Evolutionary conservation across 2,329 filamentous ascomycete species (phyloP).

Genomic region (Pseudogymnoascus pannorum): DNA sequence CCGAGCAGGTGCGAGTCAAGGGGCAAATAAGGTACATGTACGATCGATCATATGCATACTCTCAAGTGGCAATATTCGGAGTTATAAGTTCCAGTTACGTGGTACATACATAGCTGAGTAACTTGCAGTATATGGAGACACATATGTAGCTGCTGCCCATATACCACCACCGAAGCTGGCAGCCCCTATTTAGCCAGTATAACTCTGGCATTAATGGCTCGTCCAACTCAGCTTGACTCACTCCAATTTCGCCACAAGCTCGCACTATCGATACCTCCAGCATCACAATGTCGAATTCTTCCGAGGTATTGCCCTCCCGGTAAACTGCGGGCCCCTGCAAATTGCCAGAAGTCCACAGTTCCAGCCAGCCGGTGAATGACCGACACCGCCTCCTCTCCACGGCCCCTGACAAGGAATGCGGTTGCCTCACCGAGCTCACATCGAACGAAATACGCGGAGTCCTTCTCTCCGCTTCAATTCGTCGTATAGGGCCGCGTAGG

Average conservation of each 20-base stretch:
- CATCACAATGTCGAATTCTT: background rate
- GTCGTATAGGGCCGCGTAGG: background rate
- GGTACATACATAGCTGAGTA: background rate
- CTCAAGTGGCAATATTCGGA: background rate
- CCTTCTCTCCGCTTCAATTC: background rate
- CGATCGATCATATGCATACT: background rate
- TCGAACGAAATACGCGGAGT: background rate
- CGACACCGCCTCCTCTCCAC: background rate
- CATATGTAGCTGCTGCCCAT: no score
- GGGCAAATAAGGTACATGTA: background rate
- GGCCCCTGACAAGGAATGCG: background rate
- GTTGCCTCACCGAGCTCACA: background rate
- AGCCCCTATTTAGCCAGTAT: background rate
- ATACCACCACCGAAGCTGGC: no score
- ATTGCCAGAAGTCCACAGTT: background rate
- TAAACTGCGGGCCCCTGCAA: background rate
- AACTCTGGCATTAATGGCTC: background rate
- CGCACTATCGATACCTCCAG: background rate
- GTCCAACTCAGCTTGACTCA: background rate
- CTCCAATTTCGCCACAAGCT: background rate
- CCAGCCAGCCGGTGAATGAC: background rate
- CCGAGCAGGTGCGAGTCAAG: background rate
- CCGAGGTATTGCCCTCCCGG: background rate
- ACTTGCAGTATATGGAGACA: background rate
- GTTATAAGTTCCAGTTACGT: background rate